Evolutionary conservation across 306 rosid species (phyloP), one percentile per base, ranked within the genome.

Genomic region (Glycine latifolia): DNA sequence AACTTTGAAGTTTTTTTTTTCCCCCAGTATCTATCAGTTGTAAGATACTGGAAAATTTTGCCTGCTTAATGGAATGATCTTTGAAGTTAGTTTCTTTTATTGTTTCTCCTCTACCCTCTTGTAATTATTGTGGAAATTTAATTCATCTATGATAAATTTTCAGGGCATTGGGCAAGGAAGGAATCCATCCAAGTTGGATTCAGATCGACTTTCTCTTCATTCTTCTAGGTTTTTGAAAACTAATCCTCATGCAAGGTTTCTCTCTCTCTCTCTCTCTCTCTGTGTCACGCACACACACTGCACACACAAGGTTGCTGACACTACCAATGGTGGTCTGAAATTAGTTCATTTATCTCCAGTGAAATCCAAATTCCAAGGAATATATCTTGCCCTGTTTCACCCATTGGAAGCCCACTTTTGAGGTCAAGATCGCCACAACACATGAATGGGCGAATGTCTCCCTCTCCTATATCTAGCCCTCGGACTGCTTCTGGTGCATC

Each of bases 391-490:
- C 98, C 96, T 3, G 97, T 94, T 81, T 94, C 98, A 10, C 98
- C 98, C 67, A 88, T 91, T 26, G 97, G 96, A 84, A 94, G 98
- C 90, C 98, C 98, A 80, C 94, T 91, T 80, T 86, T 92, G 90
- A 86, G 88, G 86, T 83, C 98, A 56, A 89, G 96, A 77, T 94
- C 97, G 11, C 94, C 97, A 2, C 91, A 91, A 78, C 93, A 86
- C 87, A 78, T 89, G 79, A 92, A 87, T 86, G 98, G 97, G 72
- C 86, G 93, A 85, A 89, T 89, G 96, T 94, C 98, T 68, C 94
- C 98, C 61, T 92, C 98, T 78, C 98, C 97, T 47, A 94, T 94
- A 82, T 94, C 97, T 61, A 94, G 97, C 85, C 98, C 98, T 14
- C 91, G 88, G 47, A 91, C 97, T 17, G 88, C 89, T 67, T 94